Base-by-base conservation (phyloP, 2,329 filamentous ascomycete genomes). In the Phialophora expanda region DNA sequence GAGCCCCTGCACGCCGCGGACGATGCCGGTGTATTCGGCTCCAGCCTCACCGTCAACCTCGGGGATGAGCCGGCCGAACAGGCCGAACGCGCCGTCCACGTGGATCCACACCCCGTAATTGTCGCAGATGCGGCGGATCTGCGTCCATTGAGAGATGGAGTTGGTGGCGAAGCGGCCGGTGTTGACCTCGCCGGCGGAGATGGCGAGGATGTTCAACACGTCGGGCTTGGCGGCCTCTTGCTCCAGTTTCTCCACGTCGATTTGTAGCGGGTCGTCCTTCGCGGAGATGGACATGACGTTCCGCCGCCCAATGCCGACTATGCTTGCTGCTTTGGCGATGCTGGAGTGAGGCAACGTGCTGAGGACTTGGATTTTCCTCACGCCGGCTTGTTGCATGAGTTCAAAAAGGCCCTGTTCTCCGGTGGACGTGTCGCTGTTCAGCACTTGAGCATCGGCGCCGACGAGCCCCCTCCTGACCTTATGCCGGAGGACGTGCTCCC, bases 101-200 rank as follows among this genome's bases (percentile, higher is more conserved):
- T 98, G 94, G 46, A 97, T 83, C 93, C 93, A 97, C 0, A 92
- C 89, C 1, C 85, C 84, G 70, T 94, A 87, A 69, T 83, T 80
- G 71, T 95, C 89, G 51, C 91, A 92, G 46, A 97, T 75, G 4
- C 81, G 78, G 66, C 93, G 85, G 44, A 97, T 78, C 62, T 81
- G 81, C 62, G 78, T 73, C 77, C 88, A 88, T 67, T 60, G 87
- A 3, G 83, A 81, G 2, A 77, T 70, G 0, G 81, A 85, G 1
- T 78, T 78, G 34, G 83, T 90, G 30, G 91, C 89, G 75, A 93
- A 97, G 4, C 88, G 83, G 0, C 93, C 93, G 0, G 93, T 96
- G 72, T 98, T 97, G 30, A 97, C 92, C 78, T 98, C 94, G 1
- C 91, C 91, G 5, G 89, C 90, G 50, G 92, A 93, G n/a, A 97